Base-by-base conservation (phyloP, 2,329 filamentous ascomycete species). In the Penicillium sp. region DNA sequence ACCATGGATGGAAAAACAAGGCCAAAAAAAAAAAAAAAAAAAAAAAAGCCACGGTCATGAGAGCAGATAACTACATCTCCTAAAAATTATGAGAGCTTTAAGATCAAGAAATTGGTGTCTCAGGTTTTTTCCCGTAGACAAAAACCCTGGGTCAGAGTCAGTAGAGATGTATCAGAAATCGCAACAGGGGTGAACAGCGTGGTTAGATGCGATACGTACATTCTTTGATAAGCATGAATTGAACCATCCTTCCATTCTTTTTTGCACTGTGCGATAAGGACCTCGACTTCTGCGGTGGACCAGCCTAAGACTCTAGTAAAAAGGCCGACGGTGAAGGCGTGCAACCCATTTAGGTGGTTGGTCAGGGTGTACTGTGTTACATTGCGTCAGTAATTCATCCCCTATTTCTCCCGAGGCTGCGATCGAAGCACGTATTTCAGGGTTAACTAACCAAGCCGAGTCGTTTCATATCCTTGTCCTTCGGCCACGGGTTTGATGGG, bases 171-270 rank as follows among this genome's bases (percentile, higher is more conserved):
- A 21, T 15, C 26, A 31, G 38, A 31, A 41, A 41, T 5, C 15
- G 35, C 11, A 13, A 41, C 9, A 15, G 15, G 2, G 35, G 35
- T 26, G 26, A 26, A 26, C 26, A 26, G 26, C 26, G 11, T 15
- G 13, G 17, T 41, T 15, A 17, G 2, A 17, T 5, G 15, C 30
- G 30, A 11, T 5, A 11, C 52, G 41, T 55, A 55, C 52, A 55
- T 41, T 31, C 41, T 46, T 44, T 55, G 52, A 23, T 55, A 55
- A 15, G 52, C 52, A 23, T 55, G 52, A 15, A 55, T 55, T 2
- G 52, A 55, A 23, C 41, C 31, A 19, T 55, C 52, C 38, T 55
- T 55, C 52, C 52, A 55, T 21, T 55, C 41, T 26, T 31, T 46
- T 7, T 38, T 41, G 45, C 52, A 55, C 21, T 46, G 45, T 26